Conservation (phyloP, 75 land plant genomes). For the Selaginella moellendorffii region DNA sequence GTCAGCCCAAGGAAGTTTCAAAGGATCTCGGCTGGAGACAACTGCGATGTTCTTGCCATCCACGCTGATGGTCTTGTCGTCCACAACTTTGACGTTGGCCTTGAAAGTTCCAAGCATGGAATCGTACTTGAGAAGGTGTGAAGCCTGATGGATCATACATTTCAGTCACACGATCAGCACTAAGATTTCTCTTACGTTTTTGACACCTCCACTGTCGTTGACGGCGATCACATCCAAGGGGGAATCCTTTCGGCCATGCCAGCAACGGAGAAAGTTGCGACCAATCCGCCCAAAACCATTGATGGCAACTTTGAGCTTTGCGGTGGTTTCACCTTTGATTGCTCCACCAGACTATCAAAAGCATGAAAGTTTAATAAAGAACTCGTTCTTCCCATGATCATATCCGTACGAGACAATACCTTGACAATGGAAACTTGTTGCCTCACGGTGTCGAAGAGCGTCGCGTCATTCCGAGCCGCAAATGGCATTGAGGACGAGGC, state of each 20-base stretch:
- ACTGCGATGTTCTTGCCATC: neutral
- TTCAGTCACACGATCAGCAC: neutral
- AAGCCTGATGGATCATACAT: neutral
- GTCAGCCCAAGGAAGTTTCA: conserved; percentile 8
- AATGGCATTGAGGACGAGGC: neutral
- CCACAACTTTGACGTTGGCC: conserved; percentile 7
- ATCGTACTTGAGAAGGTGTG: conserved; percentile 6
- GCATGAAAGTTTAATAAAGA: neutral
- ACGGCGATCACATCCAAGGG: conserved; percentile 4
- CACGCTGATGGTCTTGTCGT: neutral
- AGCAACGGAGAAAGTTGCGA: conserved; percentile 5
- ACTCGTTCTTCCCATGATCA: neutral
- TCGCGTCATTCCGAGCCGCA: neutral
- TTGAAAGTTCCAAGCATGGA: conserved; percentile 8
- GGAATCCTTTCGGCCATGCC: conserved; percentile 8
- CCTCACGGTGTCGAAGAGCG: neutral
- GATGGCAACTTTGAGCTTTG: conserved; percentile 5
- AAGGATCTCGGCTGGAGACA: conserved; percentile 5
- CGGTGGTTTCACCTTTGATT: neutral
- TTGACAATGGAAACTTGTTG: neutral
- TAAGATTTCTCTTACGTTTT: neutral
- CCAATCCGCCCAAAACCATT: conserved; percentile 7
- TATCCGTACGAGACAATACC: neutral
- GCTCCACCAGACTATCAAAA: neutral
- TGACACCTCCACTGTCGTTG: conserved; percentile 2